Evolutionary conservation across 73 alveolate species (phyloP).

Genomic region (Paramecium sonneborni): DNA sequence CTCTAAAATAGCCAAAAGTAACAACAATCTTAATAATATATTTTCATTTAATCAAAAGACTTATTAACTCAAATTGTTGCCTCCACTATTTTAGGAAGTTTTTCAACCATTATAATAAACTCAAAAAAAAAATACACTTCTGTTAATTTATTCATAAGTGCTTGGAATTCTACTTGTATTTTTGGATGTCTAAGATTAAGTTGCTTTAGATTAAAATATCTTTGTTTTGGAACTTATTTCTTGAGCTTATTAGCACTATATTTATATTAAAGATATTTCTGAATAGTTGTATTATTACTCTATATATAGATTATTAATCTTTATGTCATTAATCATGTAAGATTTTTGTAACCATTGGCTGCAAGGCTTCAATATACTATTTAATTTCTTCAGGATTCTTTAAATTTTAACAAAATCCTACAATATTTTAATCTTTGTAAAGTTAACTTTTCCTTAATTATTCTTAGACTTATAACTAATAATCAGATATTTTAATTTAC

Average conservation of each 20-base stretch:
- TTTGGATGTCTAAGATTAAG: not conserved
- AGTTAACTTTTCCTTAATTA: not conserved
- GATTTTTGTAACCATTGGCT: not conserved
- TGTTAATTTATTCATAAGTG: not conserved
- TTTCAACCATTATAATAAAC: not conserved
- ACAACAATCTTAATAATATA: not conserved
- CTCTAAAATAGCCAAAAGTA: not conserved
- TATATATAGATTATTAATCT: not conserved
- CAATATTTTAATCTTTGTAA: not conserved
- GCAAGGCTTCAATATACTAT: not conserved
- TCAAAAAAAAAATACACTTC: not conserved
- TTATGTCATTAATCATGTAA: not conserved
- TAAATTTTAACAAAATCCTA: not conserved
- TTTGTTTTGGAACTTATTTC: not conserved
- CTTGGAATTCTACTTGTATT: conserved; percentile 7
- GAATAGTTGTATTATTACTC: not conserved
- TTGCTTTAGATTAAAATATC: not conserved
- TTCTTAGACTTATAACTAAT: not conserved
- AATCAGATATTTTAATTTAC: not conserved
- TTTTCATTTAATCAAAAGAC: not conserved
- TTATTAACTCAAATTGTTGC: not conserved
- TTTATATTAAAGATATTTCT: not conserved
- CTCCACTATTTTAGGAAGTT: not conserved
- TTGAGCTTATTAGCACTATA: not conserved
- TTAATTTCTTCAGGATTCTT: not conserved